phyloP scores from a whole-genome alignment of 495 filamentous ascomycete species.

The Jackrogersella multiformis region DNA sequence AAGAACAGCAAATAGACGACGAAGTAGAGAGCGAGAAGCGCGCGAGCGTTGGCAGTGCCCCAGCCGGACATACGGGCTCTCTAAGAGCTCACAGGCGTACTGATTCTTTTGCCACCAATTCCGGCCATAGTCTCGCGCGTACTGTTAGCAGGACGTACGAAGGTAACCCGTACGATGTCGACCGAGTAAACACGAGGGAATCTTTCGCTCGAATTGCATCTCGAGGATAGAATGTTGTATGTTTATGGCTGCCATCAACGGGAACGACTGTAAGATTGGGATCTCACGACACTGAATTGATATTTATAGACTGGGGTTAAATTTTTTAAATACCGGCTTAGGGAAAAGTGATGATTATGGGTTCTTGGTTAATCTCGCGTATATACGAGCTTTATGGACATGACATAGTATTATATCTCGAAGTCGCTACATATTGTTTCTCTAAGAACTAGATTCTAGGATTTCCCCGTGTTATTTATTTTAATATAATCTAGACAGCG shows the following conservation, averaged over 20 bases:
- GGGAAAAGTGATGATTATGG: background rate
- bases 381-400: no score
- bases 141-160: background rate
- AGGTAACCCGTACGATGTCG: conserved; percentile 5
- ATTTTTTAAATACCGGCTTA: no score
- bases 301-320: background rate
- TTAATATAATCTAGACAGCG: no score
- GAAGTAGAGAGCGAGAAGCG: background rate
- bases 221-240: background rate
- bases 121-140: background rate
- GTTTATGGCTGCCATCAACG: background rate
- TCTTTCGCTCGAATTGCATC: background rate
- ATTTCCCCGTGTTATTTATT: no score
- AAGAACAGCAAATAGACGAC: background rate
- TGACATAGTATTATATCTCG: no score
- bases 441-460: no score
- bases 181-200: conserved; percentile 3
- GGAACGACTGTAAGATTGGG: background rate
- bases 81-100: background rate
- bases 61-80: background rate
- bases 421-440: no score
- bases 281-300: conserved; percentile 1
- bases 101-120: background rate
- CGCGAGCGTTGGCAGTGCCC: background rate
- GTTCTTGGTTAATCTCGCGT: background rate